Base-by-base conservation (phyloP, 495 filamentous ascomycete species). In the Trypethelium eluteriae region DNA sequence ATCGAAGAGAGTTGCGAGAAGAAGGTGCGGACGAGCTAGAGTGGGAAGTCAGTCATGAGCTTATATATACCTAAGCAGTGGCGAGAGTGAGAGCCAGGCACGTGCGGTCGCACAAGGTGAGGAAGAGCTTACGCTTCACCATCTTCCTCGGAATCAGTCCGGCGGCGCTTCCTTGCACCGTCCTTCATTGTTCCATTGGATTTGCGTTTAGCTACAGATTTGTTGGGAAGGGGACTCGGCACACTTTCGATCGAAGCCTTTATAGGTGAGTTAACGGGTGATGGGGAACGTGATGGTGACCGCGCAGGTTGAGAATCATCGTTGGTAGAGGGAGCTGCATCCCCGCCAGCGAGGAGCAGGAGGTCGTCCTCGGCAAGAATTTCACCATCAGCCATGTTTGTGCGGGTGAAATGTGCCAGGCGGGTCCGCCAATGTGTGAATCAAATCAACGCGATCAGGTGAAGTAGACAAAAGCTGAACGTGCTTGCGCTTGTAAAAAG, bases 41-140 rank as follows among this genome's bases (percentile, higher is more conserved):
- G 36, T 41, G 66, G 47, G 16, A 61, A 49, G n/a, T 59, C 34
- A 57, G 74, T 74, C 74, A 66, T 66, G 62, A 57, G 34, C 62
- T 12, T 65, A 65, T 57, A 70, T 35, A 59, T 66, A 72, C 38
- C 61, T 64, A 46, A 39, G 4, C 38, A 56, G 53, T 36, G 34
- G 59, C 50, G 35, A 35, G 50, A 64, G 11, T 59, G 25, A 32
- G 53, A 36, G 53, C 36, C 25, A 2, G 36, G 53, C 53, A 59
- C 53, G 53, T 59, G 53, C 53, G 6, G 32, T 36, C 12, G 49
- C 25, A 49, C 41, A 62, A 6, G 68, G 25, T 46, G 64, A 53
- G 18, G 57, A 57, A 35, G 64, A 62, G 86, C 91, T 86, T 81
- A 95, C 92, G 90, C 82, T 81, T 95, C 90, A 70, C 89, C 91